Evolutionary conservation across 768 basidiomycete genomes (phyloP), one percentile per base, ranked within the genome.

Genomic region (Neoboletus magnificus): DNA sequence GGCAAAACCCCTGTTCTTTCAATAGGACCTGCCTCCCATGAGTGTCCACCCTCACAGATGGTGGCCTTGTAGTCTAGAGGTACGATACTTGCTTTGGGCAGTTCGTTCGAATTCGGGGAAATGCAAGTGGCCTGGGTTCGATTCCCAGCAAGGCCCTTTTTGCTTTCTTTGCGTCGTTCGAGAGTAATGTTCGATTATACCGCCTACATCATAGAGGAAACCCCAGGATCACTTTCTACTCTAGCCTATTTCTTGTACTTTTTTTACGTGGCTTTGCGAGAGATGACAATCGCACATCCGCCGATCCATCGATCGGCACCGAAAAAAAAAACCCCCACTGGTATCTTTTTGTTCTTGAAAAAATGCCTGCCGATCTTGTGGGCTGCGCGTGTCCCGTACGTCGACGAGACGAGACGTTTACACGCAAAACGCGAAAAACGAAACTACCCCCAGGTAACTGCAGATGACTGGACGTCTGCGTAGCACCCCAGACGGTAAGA

Each of bases 61-160:
- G 5, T 27, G 27, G 27, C 27, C 64, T 66, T 67, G 66, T 69
- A 69, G 66, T 67, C 67, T 67, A 67, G 66, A 67, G 66, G 66
- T 68, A 67, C 66, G 65, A 69, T 67, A 69, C 66, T 67, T 67
- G 66, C 66, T 67, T 67, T 67, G 66, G 66, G 56, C n/a, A 15
- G 12, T 45, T 57, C 61, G 10, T 25, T 23, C 11, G 16, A 23
- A 39, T 52, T 29, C 2, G 25, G 20, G 25, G 20, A 54, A 54
- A 54, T 69, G 63, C 69, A 70, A 72, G 71, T 72, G 72, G 62
- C 70, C 70, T 74, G 70, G 71, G 71, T 73, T 73, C 73, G 67
- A 73, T 70, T 74, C 71, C 68, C 73, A 69, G 72, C 62, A 62
- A 71, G 69, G 73, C 73, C 71, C 70, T n/a, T 18, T 25, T 37